A percentile compares a stretch with the other conserved stretches of the same genome.
Evolutionary conservation across 805 yeast species (phyloP).

Genomic region (Blastobotrys mokoenaii): DNA sequence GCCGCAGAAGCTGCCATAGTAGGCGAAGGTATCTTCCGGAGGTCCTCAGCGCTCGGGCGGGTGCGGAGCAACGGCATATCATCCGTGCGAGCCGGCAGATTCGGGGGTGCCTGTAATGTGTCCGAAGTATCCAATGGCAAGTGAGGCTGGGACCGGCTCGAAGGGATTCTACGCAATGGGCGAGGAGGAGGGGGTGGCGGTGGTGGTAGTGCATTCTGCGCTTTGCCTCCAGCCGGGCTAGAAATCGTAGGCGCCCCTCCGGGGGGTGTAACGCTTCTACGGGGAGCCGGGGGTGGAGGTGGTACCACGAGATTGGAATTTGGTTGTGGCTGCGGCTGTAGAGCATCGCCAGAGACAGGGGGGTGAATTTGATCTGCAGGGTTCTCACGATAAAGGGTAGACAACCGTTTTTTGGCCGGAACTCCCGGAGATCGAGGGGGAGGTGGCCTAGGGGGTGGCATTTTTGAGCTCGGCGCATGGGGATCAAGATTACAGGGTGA

Average conservation of each 20-base stretch:
- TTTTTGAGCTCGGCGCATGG: too few relatives aligned
- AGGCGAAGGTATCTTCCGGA: background rate
- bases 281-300: slow-evolving; percentile 5
- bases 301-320: background rate
- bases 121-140: background rate
- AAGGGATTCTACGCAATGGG: background rate
- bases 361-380: background rate
- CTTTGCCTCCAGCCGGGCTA: background rate
- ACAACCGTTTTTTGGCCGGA: background rate
- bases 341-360: background rate
- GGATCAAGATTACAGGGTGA: background rate
- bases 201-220: background rate
- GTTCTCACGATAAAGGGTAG: background rate
- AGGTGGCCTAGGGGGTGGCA: slow-evolving; percentile 3
- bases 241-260: background rate
- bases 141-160: background rate
- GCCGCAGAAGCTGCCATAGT: slow-evolving; percentile 2
- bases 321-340: slow-evolving; percentile 1
- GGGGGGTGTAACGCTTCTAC: background rate
- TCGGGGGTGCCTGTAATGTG: background rate
- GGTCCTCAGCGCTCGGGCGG: background rate
- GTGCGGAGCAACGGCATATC: background rate
- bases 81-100: background rate
- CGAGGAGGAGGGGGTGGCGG: slow-evolving; percentile 1
- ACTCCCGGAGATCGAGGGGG: slow-evolving; percentile 5